Conservation (phyloP, 108 stramenopile species). For the Pseudonitzschia pungens region DNA sequence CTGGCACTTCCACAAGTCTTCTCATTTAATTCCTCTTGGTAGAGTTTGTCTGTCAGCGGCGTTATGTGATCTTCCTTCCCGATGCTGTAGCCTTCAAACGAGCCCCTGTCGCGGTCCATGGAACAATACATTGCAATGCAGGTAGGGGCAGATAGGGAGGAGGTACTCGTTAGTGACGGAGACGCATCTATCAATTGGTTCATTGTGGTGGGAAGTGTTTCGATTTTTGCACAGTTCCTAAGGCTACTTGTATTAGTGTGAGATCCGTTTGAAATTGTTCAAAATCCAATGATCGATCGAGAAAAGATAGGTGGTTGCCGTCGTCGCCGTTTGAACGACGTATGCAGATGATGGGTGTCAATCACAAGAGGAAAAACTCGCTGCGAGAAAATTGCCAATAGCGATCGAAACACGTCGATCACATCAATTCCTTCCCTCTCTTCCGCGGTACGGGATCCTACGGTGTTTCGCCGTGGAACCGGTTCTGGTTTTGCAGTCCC, state of each 20-base stretch:
- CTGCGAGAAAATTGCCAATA: too few species aligned
- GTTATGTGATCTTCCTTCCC: slow-evolving; percentile 2
- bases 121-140: not conserved
- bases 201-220: not conserved
- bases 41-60: not conserved
- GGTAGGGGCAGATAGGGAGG: not conserved
- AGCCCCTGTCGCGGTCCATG: not conserved
- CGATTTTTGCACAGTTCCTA: too few species aligned
- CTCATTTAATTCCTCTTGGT: not conserved
- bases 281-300: too few species aligned
- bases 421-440: slow-evolving; percentile 1
- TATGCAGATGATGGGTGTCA: slow-evolving; percentile 11
- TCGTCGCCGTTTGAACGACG: not conserved
- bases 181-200: not conserved
- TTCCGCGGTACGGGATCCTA: not conserved
- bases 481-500: not conserved
- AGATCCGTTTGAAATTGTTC: too few species aligned
- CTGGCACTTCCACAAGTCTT: not conserved
- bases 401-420: too few species aligned
- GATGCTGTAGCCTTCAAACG: not conserved
- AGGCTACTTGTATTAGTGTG: too few species aligned
- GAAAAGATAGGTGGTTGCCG: not conserved
- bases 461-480: not conserved
- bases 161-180: not conserved
- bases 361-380: too few species aligned